phyloP scores from a whole-genome alignment of 345 rosid genomes.

The Moricandia arvensis region DNA sequence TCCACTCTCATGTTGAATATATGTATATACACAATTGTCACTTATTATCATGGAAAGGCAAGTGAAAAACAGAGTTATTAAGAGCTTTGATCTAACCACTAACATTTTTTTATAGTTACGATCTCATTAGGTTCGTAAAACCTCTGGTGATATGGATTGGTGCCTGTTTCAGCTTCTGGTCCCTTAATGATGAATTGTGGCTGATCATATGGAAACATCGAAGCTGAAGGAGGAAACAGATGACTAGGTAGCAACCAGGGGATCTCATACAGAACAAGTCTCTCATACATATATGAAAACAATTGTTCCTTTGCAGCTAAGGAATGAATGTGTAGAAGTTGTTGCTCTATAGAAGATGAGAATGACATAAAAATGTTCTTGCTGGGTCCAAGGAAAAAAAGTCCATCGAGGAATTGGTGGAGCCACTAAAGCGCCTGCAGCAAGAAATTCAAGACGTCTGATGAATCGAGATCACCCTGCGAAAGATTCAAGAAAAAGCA shows the following conservation, averaged over 20 bases:
- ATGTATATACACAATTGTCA: background rate
- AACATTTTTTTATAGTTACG: background rate
- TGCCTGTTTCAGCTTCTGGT: background rate
- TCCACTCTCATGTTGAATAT: no score
- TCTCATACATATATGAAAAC: background rate
- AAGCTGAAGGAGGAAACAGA: background rate
- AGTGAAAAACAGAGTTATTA: background rate
- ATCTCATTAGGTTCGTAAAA: background rate
- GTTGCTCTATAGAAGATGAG: background rate
- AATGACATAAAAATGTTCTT: background rate
- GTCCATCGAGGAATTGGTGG: background rate
- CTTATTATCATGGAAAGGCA: background rate
- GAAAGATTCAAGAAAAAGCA: background rate
- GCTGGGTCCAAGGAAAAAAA: background rate
- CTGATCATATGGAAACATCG: background rate
- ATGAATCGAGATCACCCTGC: background rate
- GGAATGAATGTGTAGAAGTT: background rate
- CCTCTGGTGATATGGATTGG: background rate
- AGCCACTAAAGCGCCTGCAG: background rate
- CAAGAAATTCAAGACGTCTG: background rate
- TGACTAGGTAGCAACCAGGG: background rate
- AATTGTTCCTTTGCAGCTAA: background rate
- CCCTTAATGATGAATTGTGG: background rate
- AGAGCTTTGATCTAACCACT: background rate
- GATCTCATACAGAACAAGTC: background rate